Conservation (phyloP, 2,329 filamentous ascomycete species). For the Pseudogymnoascus sp. region DNA sequence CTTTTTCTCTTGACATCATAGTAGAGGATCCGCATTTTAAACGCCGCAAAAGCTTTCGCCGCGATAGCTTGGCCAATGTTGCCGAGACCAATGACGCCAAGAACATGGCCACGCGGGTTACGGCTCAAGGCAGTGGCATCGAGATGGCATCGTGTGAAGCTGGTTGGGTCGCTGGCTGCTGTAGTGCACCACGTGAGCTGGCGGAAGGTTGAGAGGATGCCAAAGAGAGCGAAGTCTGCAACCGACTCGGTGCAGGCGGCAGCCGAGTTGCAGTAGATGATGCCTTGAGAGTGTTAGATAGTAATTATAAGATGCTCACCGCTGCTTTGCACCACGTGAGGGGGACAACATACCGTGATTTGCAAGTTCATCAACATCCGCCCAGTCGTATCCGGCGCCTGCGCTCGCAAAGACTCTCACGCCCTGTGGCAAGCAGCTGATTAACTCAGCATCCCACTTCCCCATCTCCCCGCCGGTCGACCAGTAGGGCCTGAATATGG, state of each 20-base stretch:
- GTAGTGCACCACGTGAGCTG: conserved; percentile 48
- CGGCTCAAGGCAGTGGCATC: conserved; percentile 50
- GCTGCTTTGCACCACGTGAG: neutral
- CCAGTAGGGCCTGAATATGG: conserved; percentile 51
- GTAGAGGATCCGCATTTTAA: conserved; percentile 60
- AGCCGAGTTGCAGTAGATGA: conserved; percentile 64
- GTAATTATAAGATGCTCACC: neutral
- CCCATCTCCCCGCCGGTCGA: conserved; percentile 58
- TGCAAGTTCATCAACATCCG: conserved; percentile 50
- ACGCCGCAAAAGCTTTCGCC: conserved; percentile 45
- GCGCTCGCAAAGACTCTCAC: conserved; percentile 50
- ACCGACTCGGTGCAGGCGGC: conserved; percentile 63
- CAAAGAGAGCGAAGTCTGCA: conserved; percentile 60
- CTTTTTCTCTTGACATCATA: conserved; percentile 45
- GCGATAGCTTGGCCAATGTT: conserved; percentile 57
- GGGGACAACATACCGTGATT: conserved; percentile 34
- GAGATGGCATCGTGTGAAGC: conserved; percentile 51
- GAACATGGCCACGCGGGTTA: conserved; percentile 51
- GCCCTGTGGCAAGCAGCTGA: conserved; percentile 42
- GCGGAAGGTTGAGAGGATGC: conserved; percentile 62
- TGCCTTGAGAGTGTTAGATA: conserved; percentile 27
- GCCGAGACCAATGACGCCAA: conserved; percentile 63
- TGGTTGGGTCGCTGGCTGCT: conserved; percentile 18
- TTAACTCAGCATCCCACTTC: conserved; percentile 50
- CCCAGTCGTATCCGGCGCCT: conserved; percentile 56